Percentiles rank a stretch among this genome's conserved stretches.
These are phyloP conservation scores for Leishmania tarentolae DNA, from an alignment of 208 protist genomes.

Conservation along the genomic window DNA sequence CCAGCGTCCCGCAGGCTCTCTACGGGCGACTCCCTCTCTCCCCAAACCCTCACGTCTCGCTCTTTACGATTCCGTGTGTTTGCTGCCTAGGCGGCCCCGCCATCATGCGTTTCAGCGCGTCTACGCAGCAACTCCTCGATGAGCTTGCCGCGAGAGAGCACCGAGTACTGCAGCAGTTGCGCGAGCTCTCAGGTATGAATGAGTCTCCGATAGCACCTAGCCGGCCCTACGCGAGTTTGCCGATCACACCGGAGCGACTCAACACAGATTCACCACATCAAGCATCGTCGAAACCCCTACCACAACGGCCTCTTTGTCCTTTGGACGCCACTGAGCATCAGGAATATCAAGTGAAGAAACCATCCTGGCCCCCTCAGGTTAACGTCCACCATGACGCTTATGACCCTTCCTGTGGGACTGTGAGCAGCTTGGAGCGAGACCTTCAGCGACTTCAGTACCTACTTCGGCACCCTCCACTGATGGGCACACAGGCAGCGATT, in stretches of 20 bases:
- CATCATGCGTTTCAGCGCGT: conserved; percentile 10
- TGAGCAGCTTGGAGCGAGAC: conserved; percentile 16
- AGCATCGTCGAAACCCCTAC: background rate
- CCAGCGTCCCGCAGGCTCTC: background rate
- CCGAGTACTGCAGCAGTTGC: conserved; percentile 29
- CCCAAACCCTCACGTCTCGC: background rate
- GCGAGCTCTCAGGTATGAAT: conserved; percentile 25
- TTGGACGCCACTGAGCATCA: background rate
- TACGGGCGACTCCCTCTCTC: background rate
- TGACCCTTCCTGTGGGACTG: background rate
- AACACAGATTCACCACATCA: background rate
- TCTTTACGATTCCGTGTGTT: background rate
- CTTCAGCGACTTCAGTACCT: conserved; percentile 24
- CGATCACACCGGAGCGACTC: conserved; percentile 13
- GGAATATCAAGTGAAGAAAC: background rate
- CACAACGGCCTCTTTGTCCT: background rate
- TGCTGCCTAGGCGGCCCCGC: background rate
- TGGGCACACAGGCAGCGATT: background rate
- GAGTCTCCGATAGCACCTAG: conserved; percentile 29
- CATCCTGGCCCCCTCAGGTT: background rate
- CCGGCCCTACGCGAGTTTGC: conserved; percentile 21
- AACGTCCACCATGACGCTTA: background rate
- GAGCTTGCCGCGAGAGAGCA: conserved; percentile 26
- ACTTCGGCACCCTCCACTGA: conserved; percentile 21
- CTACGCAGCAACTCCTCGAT: conserved; percentile 25